Conservation (phyloP, 169 alveolate genomes). For the Eimeria necatrix region DNA sequence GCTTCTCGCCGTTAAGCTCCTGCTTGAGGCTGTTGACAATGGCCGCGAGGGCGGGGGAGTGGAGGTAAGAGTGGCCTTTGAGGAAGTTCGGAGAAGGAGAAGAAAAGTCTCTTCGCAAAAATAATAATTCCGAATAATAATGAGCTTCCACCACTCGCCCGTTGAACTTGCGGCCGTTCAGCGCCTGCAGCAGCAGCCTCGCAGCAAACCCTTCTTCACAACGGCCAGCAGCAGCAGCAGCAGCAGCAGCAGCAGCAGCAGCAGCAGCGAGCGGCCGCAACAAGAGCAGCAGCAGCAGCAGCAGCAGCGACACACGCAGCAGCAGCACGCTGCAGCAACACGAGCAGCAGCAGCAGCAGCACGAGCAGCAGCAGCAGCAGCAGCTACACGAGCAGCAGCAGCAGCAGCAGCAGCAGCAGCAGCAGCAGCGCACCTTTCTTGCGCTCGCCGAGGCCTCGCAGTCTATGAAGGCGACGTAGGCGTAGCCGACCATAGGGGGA, state of each 20-base stretch:
- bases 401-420: too few relatives aligned
- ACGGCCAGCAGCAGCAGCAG: too few relatives aligned
- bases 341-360: too few relatives aligned
- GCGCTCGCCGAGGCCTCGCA: conserved; percentile 88
- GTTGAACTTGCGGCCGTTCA: conserved; percentile 88
- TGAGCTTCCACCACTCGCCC: conserved; percentile 88
- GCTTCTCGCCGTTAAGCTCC: conserved; percentile 9
- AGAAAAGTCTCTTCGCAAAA: conserved; percentile 81
- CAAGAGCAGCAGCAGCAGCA: too few relatives aligned
- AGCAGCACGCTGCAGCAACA: too few relatives aligned
- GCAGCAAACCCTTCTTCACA: too few relatives aligned
- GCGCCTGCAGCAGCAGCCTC: too few relatives aligned
- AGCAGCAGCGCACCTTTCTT: conserved; percentile 81
- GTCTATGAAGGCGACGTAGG: conserved; percentile 87
- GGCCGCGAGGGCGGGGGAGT: conserved; percentile 73
- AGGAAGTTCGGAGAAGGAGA: conserved; percentile 87
- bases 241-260: too few relatives aligned
- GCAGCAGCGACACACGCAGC: too few relatives aligned
- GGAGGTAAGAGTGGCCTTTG: conserved; percentile 80
- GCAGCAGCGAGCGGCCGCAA: not conserved
- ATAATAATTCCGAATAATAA: conserved; percentile 86
- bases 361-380: too few relatives aligned
- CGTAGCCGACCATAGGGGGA: conserved; percentile 86
- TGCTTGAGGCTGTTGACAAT: not conserved
- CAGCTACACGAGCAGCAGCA: not conserved